These are phyloP conservation scores for Rhododendron ovatum DNA, from an alignment of 148 eudicot genomes.

Conservation along the genomic window DNA sequence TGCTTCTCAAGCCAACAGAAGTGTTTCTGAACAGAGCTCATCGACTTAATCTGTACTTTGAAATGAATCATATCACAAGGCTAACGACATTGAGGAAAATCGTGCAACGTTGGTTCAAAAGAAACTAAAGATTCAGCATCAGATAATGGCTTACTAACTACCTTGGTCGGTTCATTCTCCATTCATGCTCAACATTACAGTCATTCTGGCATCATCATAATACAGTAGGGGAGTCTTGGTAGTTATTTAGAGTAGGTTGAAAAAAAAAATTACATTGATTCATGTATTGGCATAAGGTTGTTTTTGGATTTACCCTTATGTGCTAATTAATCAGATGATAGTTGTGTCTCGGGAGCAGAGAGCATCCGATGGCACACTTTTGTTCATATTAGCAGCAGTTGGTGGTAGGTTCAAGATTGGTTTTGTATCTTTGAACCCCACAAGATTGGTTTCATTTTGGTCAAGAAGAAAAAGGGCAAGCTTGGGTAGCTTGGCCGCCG, in stretches of 20 bases:
- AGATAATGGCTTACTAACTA: neutral
- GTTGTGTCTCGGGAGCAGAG: constrained; percentile 29
- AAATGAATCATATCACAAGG: constrained; percentile 6
- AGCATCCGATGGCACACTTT: constrained; percentile 31
- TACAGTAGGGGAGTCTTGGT: neutral
- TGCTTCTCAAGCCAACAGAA: constrained; percentile 30
- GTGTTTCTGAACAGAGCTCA: constrained; percentile 33
- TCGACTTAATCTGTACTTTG: constrained; percentile 17
- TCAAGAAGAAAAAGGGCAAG: constrained; percentile 17
- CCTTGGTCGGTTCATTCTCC: neutral
- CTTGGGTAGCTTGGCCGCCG: constrained; percentile 23
- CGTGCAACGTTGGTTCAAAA: neutral
- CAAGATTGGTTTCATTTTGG: constrained; percentile 1
- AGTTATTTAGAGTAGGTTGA: neutral
- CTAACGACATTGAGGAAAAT: constrained; percentile 21
- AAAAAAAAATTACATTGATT: constrained; percentile 7
- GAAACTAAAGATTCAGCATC: neutral
- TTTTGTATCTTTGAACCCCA: constrained; percentile 44
- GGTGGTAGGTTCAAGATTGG: constrained; percentile 25
- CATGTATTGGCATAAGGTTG: constrained; percentile 28
- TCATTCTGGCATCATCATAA: too few species aligned
- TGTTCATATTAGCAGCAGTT: constrained; percentile 33
- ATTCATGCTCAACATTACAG: neutral
- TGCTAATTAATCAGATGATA: constrained; percentile 14
- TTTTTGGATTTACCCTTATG: constrained; percentile 28